These are phyloP conservation scores for Torulaspora microellipsoides DNA, from an alignment of 805 yeast genomes.

Conservation along the genomic window DNA sequence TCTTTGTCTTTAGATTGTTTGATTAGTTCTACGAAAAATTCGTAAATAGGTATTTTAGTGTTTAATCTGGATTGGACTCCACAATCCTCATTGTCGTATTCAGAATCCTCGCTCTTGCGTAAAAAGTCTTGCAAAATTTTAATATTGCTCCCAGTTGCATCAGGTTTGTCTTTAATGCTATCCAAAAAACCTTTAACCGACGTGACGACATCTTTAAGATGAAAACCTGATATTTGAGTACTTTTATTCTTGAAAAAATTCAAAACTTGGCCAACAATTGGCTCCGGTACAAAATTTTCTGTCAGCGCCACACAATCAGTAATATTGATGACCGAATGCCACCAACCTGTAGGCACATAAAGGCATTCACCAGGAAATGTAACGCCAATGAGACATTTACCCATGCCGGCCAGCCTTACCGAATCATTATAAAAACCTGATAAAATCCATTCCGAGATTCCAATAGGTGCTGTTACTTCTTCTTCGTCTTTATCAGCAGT, in stretches of 20 bases:
- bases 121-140: constrained; percentile 30
- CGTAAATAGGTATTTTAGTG: constrained; percentile 52
- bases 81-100: constrained; percentile 52
- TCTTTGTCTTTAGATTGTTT: constrained; percentile 35
- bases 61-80: constrained; percentile 45
- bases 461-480: constrained; percentile 89
- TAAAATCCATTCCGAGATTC: constrained; percentile 86
- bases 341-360: constrained; percentile 95
- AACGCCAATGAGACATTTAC: constrained; percentile 59
- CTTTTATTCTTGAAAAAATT: constrained; percentile 62
- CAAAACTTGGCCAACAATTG: constrained; percentile 56
- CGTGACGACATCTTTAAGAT: constrained; percentile 46
- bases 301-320: constrained; percentile 83
- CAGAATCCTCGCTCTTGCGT: constrained; percentile 26
- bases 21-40: constrained; percentile 53
- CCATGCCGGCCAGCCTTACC: constrained; percentile 44
- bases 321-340: constrained; percentile 90
- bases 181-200: constrained; percentile 28
- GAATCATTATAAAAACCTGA: constrained; percentile 77
- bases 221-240: constrained; percentile 78
- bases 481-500: constrained; percentile 70
- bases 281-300: constrained; percentile 76
- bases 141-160: constrained; percentile 9
- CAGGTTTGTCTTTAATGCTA: constrained; percentile 4
- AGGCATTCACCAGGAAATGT: constrained; percentile 80